A percentile compares a stretch with the other conserved stretches of the same genome.
These are phyloP conservation scores for Luffa acutangula DNA, from an alignment of 306 rosid genomes.

Conservation along the genomic window DNA sequence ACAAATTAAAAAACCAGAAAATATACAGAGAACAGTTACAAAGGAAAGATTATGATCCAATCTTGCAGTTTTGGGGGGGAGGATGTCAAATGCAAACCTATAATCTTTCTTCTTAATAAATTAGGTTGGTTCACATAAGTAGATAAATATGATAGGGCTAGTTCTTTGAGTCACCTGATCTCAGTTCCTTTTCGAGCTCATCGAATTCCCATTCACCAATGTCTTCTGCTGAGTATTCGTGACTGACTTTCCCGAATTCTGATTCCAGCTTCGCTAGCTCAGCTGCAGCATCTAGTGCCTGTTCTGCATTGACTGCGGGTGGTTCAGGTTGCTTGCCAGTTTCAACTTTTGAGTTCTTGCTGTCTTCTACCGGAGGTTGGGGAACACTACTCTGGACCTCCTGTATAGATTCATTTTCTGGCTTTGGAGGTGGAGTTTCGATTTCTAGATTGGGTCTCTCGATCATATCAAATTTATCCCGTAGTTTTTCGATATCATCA, in stretches of 20 bases:
- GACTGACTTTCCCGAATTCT: slow-evolving; percentile 72
- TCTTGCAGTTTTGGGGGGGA: slow-evolving; percentile 10
- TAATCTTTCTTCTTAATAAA: slow-evolving; percentile 6
- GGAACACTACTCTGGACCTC: slow-evolving; percentile 22
- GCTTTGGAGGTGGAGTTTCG: slow-evolving; percentile 52
- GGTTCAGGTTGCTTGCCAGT: slow-evolving; percentile 27
- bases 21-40: slow-evolving; percentile 29
- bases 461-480: slow-evolving; percentile 54
- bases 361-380: slow-evolving; percentile 18
- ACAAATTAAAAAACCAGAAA: slow-evolving; percentile 27
- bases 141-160: slow-evolving; percentile 3
- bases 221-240: slow-evolving; percentile 69
- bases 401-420: slow-evolving; percentile 37
- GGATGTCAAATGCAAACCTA: slow-evolving; percentile 22
- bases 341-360: slow-evolving; percentile 19
- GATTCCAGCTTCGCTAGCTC: slow-evolving; percentile 87
- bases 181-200: slow-evolving; percentile 84
- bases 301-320: slow-evolving; percentile 32
- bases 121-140: not conserved
- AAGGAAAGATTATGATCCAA: slow-evolving; percentile 17
- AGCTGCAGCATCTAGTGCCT: slow-evolving; percentile 48
- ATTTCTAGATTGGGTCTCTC: slow-evolving; percentile 80
- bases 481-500: slow-evolving; percentile 52
- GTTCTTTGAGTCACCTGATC: slow-evolving; percentile 35
- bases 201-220: slow-evolving; percentile 95